Evolutionary conservation across 1,284 basidiomycete genomes (phyloP).

Genomic region (Tetrapyrgos nigripes): DNA sequence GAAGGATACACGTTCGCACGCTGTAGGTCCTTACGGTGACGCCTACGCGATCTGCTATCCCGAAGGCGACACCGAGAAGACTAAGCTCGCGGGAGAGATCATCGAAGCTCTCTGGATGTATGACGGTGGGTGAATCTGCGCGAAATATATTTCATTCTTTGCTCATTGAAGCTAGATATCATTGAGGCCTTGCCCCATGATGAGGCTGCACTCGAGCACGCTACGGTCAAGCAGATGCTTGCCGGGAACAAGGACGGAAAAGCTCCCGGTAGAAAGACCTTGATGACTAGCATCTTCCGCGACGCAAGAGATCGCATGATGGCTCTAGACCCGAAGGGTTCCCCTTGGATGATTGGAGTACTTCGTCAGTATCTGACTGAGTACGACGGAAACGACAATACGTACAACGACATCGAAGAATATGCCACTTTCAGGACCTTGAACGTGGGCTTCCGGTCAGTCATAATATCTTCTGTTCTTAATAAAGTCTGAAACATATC

Average conservation of each 20-base stretch:
- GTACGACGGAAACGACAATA: conserved; percentile 6
- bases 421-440: conserved; percentile 1
- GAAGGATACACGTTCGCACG: conserved; percentile 3
- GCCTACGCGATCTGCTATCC: conserved; percentile 6
- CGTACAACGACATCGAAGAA: conserved; percentile 4
- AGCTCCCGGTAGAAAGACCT: conserved; percentile 1
- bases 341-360: conserved; percentile 3
- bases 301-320: conserved; percentile 1
- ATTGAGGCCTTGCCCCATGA: conserved; percentile 6
- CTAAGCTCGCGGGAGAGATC: conserved; percentile 5
- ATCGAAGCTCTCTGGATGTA: conserved; percentile 7
- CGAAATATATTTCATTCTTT: not conserved
- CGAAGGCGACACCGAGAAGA: conserved; percentile 7
- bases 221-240: conserved; percentile 5
- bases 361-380: conserved; percentile 4
- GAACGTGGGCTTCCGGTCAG: conserved; percentile 2
- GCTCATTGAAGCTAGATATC: not conserved
- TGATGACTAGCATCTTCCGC: conserved; percentile 8
- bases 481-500: not conserved
- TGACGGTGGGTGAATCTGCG: not conserved
- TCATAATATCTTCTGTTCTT: not conserved
- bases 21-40: conserved; percentile 3
- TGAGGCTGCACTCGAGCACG: conserved; percentile 7
- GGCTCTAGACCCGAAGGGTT: conserved; percentile 1
- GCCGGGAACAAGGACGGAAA: not conserved